These are phyloP conservation scores for Davidsoniella virescens DNA, from an alignment of 2,329 filamentous ascomycete species.

Conservation along the genomic window DNA sequence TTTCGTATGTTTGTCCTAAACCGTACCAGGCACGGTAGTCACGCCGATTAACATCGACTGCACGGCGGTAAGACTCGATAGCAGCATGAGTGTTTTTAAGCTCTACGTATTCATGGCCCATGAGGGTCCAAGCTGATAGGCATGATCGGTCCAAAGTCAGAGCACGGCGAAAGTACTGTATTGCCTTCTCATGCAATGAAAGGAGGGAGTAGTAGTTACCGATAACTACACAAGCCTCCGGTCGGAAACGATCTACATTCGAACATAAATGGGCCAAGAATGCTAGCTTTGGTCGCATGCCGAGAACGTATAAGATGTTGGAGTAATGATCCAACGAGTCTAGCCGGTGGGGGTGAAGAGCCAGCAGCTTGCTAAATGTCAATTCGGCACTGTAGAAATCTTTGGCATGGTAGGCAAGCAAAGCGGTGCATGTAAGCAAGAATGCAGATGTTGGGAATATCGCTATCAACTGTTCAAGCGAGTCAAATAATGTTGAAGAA, in stretches of 20 bases:
- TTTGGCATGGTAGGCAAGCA: constrained; percentile 83
- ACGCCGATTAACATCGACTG: constrained; percentile 87
- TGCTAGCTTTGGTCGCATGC: constrained; percentile 70
- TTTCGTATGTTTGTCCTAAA: constrained; percentile 89
- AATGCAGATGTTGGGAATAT: constrained; percentile 86
- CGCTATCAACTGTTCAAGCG: constrained; percentile 58
- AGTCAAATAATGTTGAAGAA: constrained; percentile 40
- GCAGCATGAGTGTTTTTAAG: constrained; percentile 97
- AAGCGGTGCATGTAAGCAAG: constrained; percentile 72
- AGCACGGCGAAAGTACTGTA: constrained; percentile 92
- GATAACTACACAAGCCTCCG: constrained; percentile 90
- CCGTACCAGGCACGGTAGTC: constrained; percentile 98
- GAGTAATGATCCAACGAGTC: constrained; percentile 92
- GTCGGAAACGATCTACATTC: constrained; percentile 84
- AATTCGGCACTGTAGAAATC: constrained; percentile 52
- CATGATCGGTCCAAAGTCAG: constrained; percentile 80
- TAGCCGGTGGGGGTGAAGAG: constrained; percentile 56
- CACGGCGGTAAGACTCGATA: constrained; percentile 89
- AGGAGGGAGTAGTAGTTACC: constrained; percentile 95
- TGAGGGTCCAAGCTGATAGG: constrained; percentile 90
- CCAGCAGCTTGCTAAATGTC: constrained; percentile 63
- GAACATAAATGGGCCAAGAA: constrained; percentile 86
- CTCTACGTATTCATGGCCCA: constrained; percentile 98
- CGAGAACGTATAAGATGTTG: constrained; percentile 92
- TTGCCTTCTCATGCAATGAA: constrained; percentile 91